Conservation (phyloP, 805 yeast genomes). For the Candida endomychidarum region DNA sequence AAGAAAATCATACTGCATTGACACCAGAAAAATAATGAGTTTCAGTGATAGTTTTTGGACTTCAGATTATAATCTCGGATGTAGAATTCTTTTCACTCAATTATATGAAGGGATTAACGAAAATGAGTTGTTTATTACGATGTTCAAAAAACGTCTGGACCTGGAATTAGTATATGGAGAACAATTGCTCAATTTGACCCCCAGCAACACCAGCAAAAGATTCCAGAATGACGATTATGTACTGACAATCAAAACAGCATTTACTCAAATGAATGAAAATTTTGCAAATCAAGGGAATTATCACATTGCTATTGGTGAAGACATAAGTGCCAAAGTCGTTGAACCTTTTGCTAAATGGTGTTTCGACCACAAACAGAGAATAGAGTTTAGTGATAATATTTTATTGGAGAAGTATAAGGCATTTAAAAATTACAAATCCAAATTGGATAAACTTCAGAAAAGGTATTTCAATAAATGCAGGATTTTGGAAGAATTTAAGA, state of each 20-base stretch:
- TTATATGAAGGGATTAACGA: conserved; percentile 65
- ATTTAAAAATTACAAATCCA: conserved; percentile 47
- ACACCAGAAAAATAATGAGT: conserved; percentile 36
- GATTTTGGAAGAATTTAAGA: conserved; percentile 62
- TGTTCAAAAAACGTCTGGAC: conserved; percentile 70
- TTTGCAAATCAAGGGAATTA: conserved; percentile 57
- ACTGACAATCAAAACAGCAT: conserved; percentile 62
- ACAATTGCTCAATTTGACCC: conserved; percentile 43
- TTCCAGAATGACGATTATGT: conserved; percentile 55
- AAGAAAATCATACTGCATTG: background rate
- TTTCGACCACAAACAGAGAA: conserved; percentile 64
- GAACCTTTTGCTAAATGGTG: conserved; percentile 78
- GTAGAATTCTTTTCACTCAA: conserved; percentile 50
- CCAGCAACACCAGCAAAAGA: conserved; percentile 33
- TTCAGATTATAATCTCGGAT: conserved; percentile 57
- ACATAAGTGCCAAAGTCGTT: conserved; percentile 58
- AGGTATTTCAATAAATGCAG: conserved; percentile 78
- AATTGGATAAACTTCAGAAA: conserved; percentile 59
- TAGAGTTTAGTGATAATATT: conserved; percentile 58
- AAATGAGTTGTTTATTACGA: conserved; percentile 63
- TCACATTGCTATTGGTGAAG: conserved; percentile 61
- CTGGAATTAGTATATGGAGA: conserved; percentile 67
- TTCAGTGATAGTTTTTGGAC: conserved; percentile 82
- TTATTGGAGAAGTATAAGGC: conserved; percentile 51
- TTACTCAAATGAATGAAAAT: conserved; percentile 53